Evolutionary conservation across 352 stramenopile genomes (phyloP), one percentile per base, ranked within the genome.

Genomic region (Pythium diclinum): DNA sequence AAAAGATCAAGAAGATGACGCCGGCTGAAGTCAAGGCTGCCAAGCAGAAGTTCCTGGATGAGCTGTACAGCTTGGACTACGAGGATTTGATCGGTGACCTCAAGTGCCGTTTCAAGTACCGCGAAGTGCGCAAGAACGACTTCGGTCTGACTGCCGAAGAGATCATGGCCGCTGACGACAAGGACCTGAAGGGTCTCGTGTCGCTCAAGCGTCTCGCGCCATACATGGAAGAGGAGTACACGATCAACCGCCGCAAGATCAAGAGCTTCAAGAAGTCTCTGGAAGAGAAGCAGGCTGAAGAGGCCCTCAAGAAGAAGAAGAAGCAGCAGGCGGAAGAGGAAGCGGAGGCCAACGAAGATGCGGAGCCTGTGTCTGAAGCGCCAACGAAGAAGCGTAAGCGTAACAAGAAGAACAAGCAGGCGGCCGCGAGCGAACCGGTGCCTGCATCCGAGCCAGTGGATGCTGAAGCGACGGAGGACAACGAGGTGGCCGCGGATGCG

Each of bases 41-140:
- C 68, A 92, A 96, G 76, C 75, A 96, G 60, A 94, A 98, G 67
- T 94, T 97, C 63, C 75, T 98, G 61, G 94, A 99, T 53, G 96
- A 99, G 66, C 77, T 99, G 9, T 99, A 99, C 75, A 92, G 97
- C 47, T 80, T 99, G 25, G 97, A 99, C 75, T 99, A 99, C 69
- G 97, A 99, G 75, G 97, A 99, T 68, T 88, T 99, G 44, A 98
- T 99, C 65, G 97, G 92, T 21, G 96, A 98, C 65, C 87, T 99
- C 69, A 96, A 97, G 53, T 99, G 94, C 49, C 87, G 97, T 23
- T 99, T 99, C 82, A 99, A 99, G 73, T 99, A 99, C 78, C 85
- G 89, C 10, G 73, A 92, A 51, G 98, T 99, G 5, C 79, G 89
- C 51, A 77, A 83, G 28, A 98, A 99, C 62, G 92, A 92, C 69